These are phyloP conservation scores for Mayamaea pseudoterrestris DNA, from an alignment of 108 stramenopile species.

Conservation along the genomic window DNA sequence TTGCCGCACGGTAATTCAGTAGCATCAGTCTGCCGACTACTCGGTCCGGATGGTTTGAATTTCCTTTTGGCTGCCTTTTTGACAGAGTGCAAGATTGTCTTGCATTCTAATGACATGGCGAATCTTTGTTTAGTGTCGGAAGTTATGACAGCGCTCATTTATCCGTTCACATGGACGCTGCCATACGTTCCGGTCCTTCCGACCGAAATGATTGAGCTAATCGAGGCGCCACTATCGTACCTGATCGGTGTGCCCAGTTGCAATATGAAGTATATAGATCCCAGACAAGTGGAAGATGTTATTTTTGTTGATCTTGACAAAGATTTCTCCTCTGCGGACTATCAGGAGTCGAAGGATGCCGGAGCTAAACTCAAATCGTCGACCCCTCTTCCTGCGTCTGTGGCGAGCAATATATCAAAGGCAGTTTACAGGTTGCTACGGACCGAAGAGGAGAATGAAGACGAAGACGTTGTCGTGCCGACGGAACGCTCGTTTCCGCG, in stretches of 20 bases:
- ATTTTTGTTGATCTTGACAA: slow-evolving; percentile 76
- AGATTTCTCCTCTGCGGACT: slow-evolving; percentile 35
- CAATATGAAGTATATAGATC: slow-evolving; percentile 47
- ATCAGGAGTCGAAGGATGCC: slow-evolving; percentile 13
- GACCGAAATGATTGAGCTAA: slow-evolving; percentile 65
- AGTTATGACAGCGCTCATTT: slow-evolving; percentile 71
- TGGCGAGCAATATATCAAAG: slow-evolving; percentile 59
- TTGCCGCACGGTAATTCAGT: slow-evolving; percentile 69
- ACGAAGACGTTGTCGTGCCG: slow-evolving; percentile 25
- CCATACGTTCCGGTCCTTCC: slow-evolving; percentile 81
- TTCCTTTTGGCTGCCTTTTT: slow-evolving; percentile 62
- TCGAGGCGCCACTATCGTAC: slow-evolving; percentile 76
- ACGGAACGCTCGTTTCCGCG: slow-evolving; percentile 39
- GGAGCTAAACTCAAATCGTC: slow-evolving; percentile 41
- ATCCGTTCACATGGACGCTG: slow-evolving; percentile 76
- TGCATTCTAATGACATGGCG: slow-evolving; percentile 71
- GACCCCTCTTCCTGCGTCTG: slow-evolving; percentile 61
- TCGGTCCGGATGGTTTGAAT: slow-evolving; percentile 71
- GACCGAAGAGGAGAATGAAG: slow-evolving; percentile 62
- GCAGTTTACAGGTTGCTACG: slow-evolving; percentile 59
- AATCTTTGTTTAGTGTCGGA: slow-evolving; percentile 81
- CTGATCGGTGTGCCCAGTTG: slow-evolving; percentile 63
- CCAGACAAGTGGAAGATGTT: slow-evolving; percentile 53
- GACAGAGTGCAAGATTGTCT: slow-evolving; percentile 75
- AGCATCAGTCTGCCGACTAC: slow-evolving; percentile 58